Base-by-base conservation (phyloP, 1,284 basidiomycete genomes). In the Ganoderma sinense region DNA sequence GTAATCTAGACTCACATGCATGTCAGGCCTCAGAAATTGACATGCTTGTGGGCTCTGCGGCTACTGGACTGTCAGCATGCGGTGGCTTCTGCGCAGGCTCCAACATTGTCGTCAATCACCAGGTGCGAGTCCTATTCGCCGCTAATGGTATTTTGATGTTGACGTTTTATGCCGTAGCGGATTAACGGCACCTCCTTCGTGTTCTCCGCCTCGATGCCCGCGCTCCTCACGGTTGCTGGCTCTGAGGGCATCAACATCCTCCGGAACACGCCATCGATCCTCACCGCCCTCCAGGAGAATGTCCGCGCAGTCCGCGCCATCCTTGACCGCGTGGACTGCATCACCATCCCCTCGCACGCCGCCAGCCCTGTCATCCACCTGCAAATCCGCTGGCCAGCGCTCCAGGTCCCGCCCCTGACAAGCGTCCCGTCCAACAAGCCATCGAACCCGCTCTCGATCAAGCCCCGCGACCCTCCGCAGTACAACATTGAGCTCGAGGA, bases 1-100 rank as follows among this genome's bases (percentile, higher is more conserved):
- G 2, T 13, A 4, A 16, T 2, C 10, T 39, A 23, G 13, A 16
- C 60, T 66, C 4, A 62, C 10, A 10, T 14, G 60, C 61, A 33
- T 43, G 53, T 40, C 51, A 91, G 88, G 93, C 92, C 1, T 83
- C 87, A 7, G 91, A 94, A 77, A 88, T 95, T 4, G 93, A 95
- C 80, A 93, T 95, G 88, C 84, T 95, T 23, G 82, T 94, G 7
- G 98, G 97, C 4, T 97, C 95, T 39, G 89, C 97, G 75, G 94
- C 97, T 0, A 96, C 89, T 65, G 92, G 94, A 20, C 89, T 99
- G 40, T 91, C 90, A 69, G 89, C 97, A 2, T 88, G 88, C 1
- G 98, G 98, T 63, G 98, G 97, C 7, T 99, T 99, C 87, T 99
- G 97, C 78, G 96, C 96, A 0, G 97, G 97, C 40, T 94, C 94